These are phyloP conservation scores for Calonectria hawksworthii DNA, from an alignment of 2,329 filamentous ascomycete genomes.

Conservation along the genomic window DNA sequence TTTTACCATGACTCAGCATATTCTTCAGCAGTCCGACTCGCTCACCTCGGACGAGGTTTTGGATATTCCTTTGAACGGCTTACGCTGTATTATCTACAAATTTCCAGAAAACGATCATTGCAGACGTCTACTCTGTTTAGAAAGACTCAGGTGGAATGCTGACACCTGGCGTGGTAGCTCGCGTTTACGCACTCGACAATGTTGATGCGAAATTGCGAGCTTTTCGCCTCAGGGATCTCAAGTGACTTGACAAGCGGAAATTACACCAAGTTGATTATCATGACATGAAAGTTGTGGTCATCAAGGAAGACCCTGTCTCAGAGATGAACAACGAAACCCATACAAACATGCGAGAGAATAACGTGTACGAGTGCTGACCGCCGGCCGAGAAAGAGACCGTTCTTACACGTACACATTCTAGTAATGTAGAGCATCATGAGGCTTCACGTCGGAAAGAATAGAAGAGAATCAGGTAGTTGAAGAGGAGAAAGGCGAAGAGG, in stretches of 20 bases:
- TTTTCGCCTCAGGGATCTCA: background rate
- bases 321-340: too few relatives aligned
- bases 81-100: background rate
- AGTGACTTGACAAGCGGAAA: background rate
- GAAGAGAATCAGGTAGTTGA: too few relatives aligned
- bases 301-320: too few relatives aligned
- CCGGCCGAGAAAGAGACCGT: too few relatives aligned
- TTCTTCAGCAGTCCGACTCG: background rate
- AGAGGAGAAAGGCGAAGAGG: too few relatives aligned
- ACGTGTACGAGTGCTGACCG: too few relatives aligned
- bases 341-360: too few relatives aligned
- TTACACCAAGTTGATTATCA: background rate
- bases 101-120: background rate
- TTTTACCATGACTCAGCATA: background rate
- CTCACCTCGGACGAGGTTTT: background rate
- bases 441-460: too few relatives aligned
- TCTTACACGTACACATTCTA: too few relatives aligned
- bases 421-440: too few relatives aligned
- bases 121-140: background rate
- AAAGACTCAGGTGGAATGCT: background rate
- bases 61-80: background rate
- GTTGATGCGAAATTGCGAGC: background rate
- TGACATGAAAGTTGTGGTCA: background rate
- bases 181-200: background rate
- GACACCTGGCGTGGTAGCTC: background rate